Evolutionary conservation across 2,329 filamentous ascomycete species (phyloP).

Genomic region (Pseudocercospora ulei): DNA sequence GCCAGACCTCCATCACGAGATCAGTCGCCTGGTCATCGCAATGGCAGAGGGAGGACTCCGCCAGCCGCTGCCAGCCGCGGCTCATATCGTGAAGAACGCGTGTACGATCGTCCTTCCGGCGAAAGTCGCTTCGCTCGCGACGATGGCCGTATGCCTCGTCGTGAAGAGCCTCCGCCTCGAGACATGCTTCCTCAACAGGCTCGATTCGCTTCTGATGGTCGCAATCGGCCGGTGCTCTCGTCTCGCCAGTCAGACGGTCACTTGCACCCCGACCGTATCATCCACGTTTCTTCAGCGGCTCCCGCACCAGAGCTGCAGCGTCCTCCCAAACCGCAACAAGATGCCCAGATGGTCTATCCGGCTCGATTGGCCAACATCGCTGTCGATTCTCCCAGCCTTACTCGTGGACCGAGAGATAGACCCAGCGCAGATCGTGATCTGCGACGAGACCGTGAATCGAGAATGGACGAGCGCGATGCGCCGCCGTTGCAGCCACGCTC

Average conservation of each 20-base stretch:
- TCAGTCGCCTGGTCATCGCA: conserved; percentile 34
- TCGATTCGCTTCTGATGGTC: conserved; percentile 13
- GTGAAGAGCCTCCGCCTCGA: conserved; percentile 20
- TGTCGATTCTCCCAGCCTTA: conserved; percentile 10
- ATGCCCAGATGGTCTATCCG: conserved; percentile 34
- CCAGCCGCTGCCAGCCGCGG: conserved; percentile 12
- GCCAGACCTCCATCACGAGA: conserved; percentile 34
- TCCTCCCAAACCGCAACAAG: conserved; percentile 11
- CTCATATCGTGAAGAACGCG: conserved; percentile 20
- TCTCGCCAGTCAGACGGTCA: conserved; percentile 14
- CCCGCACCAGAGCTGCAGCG: conserved; percentile 16
- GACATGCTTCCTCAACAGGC: conserved; percentile 14
- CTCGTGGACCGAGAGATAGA: conserved; percentile 17
- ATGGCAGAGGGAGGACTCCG: conserved; percentile 35
- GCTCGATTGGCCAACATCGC: conserved; percentile 39
- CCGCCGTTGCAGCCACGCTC: conserved; percentile 26
- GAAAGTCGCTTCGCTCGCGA: conserved; percentile 15
- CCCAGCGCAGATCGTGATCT: conserved; percentile 25
- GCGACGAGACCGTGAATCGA: conserved; percentile 22
- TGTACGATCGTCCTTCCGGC: conserved; percentile 14
- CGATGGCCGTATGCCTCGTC: conserved; percentile 5
- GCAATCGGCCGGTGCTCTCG: conserved; percentile 14
- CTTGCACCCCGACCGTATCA: conserved; percentile 21
- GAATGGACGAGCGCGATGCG: conserved; percentile 26
- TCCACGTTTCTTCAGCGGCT: conserved; percentile 18